Conservation (phyloP, 208 protist species). For the Crithidia brevicula region DNA sequence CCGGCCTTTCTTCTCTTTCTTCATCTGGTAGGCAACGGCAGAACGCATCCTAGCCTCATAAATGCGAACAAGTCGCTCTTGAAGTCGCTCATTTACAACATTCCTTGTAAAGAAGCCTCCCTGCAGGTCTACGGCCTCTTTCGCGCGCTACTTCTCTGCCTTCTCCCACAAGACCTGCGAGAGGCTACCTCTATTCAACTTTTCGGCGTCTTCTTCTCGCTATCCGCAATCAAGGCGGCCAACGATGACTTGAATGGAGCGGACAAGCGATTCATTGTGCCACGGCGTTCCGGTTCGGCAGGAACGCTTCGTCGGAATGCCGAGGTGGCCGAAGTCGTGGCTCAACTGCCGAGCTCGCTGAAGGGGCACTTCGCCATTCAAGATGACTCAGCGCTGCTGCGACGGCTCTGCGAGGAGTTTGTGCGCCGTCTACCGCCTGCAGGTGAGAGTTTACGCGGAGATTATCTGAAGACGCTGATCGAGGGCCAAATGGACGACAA, state of each 20-base stretch:
- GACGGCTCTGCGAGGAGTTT: constrained; percentile 18
- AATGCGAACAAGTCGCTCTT: too few species aligned
- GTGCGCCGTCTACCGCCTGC: constrained; percentile 20
- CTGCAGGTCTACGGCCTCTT: background rate
- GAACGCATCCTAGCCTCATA: too few species aligned
- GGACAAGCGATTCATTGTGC: too few species aligned
- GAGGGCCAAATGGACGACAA: background rate
- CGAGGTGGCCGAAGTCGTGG: constrained; percentile 1
- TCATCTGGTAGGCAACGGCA: background rate
- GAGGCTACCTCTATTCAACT: background rate
- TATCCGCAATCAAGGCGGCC: background rate
- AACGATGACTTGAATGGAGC: background rate
- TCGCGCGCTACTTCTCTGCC: background rate
- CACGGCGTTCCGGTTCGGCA: too few species aligned
- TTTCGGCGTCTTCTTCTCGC: background rate
- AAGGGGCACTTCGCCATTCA: constrained; percentile 9
- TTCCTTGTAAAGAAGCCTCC: background rate
- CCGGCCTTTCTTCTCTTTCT: background rate
- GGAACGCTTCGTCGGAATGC: background rate
- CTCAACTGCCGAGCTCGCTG: constrained; percentile 12
- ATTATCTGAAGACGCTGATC: constrained; percentile 26
- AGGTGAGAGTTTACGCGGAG: constrained; percentile 12
- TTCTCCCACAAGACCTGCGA: constrained; percentile 1
- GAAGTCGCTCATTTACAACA: background rate
- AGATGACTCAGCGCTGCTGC: constrained; percentile 2